phyloP scores from a whole-genome alignment of 1,284 basidiomycete species.

The Cryptococcus wingfieldii region DNA sequence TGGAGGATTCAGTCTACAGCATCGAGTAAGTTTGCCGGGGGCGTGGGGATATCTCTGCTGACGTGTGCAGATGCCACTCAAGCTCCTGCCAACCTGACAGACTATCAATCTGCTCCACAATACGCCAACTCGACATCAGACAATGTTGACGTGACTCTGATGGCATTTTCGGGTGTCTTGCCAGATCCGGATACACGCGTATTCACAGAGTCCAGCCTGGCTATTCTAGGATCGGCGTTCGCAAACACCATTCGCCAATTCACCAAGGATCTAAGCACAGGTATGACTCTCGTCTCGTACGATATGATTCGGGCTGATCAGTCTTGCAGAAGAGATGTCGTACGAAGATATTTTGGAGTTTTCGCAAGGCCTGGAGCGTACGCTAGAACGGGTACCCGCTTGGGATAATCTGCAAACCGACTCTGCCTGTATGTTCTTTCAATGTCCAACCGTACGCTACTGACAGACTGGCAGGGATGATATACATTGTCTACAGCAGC shows the following conservation, averaged over 20 bases:
- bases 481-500: neutral
- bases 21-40: neutral
- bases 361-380: neutral
- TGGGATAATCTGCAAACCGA: neutral
- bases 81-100: neutral
- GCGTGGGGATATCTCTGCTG: too few species aligned
- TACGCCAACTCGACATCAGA: too few species aligned
- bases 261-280: neutral
- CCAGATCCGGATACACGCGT: neutral
- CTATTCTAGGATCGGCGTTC: constrained; percentile 6
- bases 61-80: neutral
- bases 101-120: neutral
- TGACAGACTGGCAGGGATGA: too few species aligned
- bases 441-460: too few species aligned
- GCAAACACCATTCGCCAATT: neutral
- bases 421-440: neutral
- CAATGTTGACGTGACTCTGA: too few species aligned
- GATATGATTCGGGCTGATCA: neutral
- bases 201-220: constrained; percentile 12
- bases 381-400: neutral
- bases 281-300: too few species aligned
- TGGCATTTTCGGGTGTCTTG: neutral
- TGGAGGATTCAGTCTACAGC: constrained; percentile 12
- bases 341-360: neutral
- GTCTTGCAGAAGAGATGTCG: neutral